A percentile compares a stretch with the other conserved stretches of the same genome.
Conservation (phyloP, 176 grass and related monocot species). For the Poa annua region DNA sequence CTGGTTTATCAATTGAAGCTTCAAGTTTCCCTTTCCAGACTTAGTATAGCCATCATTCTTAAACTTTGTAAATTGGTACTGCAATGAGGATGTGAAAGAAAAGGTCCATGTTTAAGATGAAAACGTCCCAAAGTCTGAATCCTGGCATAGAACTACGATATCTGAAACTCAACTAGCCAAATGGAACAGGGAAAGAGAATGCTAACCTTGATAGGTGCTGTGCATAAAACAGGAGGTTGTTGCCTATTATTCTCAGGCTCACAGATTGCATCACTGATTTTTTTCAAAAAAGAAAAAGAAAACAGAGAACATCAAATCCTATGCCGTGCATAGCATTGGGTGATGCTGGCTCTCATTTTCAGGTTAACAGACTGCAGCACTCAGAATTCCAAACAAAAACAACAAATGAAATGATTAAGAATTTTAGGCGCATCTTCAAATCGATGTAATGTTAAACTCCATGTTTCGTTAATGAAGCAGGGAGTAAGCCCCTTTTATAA, state of each 20-base stretch:
- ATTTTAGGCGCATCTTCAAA: neutral
- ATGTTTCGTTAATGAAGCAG: too few relatives aligned
- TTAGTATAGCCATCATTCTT: constrained; percentile 46
- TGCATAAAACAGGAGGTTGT: constrained; percentile 58
- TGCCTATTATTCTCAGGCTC: constrained; percentile 55
- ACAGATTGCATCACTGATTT: constrained; percentile 60
- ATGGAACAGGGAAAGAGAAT: neutral
- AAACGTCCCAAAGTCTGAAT: neutral
- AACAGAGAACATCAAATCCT: neutral
- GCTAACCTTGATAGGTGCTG: constrained; percentile 68
- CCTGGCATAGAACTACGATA: neutral
- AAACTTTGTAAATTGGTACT: constrained; percentile 74
- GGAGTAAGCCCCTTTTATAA: too few relatives aligned
- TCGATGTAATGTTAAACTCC: too few relatives aligned
- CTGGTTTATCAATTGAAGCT: constrained; percentile 88
- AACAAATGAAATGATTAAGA: neutral
- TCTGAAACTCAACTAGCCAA: neutral
- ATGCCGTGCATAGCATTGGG: neutral
- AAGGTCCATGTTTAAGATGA: neutral
- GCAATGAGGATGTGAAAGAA: constrained; percentile 24
- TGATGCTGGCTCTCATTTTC: neutral
- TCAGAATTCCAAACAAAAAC: neutral
- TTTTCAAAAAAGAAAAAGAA: constrained; percentile 24
- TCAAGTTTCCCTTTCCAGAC: constrained; percentile 57
- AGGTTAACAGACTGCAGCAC: neutral